These are phyloP conservation scores for Populus ilicifolia DNA, from an alignment of 345 rosid genomes.

Conservation along the genomic window DNA sequence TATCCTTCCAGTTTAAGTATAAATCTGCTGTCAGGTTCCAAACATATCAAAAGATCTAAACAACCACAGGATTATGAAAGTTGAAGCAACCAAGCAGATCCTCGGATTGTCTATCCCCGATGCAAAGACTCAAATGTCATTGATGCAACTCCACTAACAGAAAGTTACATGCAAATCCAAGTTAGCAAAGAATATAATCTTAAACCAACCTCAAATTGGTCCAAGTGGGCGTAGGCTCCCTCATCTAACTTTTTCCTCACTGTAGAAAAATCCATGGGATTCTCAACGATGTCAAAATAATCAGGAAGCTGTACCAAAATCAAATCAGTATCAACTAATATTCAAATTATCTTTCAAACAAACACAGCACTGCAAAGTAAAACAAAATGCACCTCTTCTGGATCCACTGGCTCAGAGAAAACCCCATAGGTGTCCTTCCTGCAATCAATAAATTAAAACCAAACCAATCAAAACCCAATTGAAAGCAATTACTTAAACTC, in stretches of 20 bases:
- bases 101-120: background rate
- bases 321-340: too few species aligned
- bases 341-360: too few species aligned
- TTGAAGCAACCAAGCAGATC: background rate
- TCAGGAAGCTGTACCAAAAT: background rate
- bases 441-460: constrained; percentile 18
- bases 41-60: background rate
- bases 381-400: constrained; percentile 54
- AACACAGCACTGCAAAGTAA: too few species aligned
- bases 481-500: constrained; percentile 3
- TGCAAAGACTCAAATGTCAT: background rate
- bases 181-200: background rate
- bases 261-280: constrained; percentile 3
- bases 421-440: constrained; percentile 97
- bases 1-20: too few species aligned
- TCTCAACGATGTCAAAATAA: background rate
- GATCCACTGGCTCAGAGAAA: constrained; percentile 91
- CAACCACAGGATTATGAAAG: background rate
- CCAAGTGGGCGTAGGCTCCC: background rate
- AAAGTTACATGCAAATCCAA: too few species aligned
- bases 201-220: background rate
- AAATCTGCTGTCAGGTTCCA: too few species aligned
- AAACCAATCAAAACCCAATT: constrained; percentile 27
- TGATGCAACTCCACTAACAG: too few species aligned
- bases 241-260: background rate